Conservation (phyloP, 2,329 filamentous ascomycete genomes). For the Pseudogymnoascus sp. region DNA sequence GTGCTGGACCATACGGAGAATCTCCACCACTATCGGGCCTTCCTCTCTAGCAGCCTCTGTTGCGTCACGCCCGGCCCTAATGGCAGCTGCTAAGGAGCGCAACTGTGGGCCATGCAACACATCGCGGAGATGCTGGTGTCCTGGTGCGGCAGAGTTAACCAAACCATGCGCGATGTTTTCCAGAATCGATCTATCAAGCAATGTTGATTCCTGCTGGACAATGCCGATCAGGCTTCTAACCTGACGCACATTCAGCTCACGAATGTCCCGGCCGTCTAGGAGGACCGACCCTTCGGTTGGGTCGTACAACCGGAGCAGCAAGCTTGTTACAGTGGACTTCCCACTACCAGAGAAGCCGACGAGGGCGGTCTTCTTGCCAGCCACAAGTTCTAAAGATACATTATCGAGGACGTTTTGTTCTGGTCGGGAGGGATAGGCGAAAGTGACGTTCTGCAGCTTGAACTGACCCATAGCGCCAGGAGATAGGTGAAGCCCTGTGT, state of each 20-base stretch:
- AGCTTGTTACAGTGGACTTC: conserved; percentile 73
- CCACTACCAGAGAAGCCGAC: conserved; percentile 83
- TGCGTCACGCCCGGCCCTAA: not conserved
- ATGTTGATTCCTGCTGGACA: conserved; percentile 21
- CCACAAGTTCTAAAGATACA: conserved; percentile 56
- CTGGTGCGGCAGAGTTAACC: conserved; percentile 30
- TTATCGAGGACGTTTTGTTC: conserved; percentile 48
- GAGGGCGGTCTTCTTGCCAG: conserved; percentile 63
- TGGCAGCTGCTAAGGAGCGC: conserved; percentile 1
- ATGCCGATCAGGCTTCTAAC: conserved; percentile 20
- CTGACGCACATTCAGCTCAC: conserved; percentile 27
- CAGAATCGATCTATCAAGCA: conserved; percentile 35
- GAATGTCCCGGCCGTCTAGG: conserved; percentile 31
- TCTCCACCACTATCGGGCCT: not conserved
- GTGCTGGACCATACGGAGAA: not conserved
- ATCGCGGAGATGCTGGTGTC: conserved; percentile 25
- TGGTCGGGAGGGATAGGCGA: conserved; percentile 59
- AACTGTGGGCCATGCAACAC: not conserved
- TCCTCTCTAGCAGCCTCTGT: not conserved
- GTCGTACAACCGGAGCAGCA: conserved; percentile 66
- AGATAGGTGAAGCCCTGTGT: not conserved
- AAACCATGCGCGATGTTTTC: conserved; percentile 42
- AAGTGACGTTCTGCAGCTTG: conserved; percentile 34
- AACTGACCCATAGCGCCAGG: not conserved
- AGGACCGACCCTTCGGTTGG: conserved; percentile 27